phyloP scores from a whole-genome alignment of 192 early-diverging fungal genomes.

The Rhizoclosmatium sp. region DNA sequence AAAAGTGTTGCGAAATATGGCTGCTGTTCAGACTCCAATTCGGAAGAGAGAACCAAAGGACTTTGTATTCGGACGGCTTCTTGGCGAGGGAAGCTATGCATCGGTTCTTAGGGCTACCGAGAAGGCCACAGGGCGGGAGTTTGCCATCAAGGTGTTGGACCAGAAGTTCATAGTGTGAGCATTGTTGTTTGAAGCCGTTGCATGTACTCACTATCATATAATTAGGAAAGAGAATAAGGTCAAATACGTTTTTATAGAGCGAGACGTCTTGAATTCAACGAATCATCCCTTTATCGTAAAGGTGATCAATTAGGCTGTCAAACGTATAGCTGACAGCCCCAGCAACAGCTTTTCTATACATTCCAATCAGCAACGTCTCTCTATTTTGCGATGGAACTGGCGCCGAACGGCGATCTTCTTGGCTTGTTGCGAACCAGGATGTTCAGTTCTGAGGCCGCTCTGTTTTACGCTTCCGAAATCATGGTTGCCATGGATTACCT shows the following conservation, averaged over 20 bases:
- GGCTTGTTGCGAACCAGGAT: conserved; percentile 69
- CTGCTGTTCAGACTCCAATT: neutral
- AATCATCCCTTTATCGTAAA: conserved; percentile 91
- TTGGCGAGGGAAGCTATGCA: conserved; percentile 97
- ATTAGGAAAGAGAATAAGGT: conserved; percentile 96
- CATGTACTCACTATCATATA: neutral
- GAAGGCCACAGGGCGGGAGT: conserved; percentile 67
- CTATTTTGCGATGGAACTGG: conserved; percentile 93
- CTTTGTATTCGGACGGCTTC: conserved; percentile 81
- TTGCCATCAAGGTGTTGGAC: conserved; percentile 88
- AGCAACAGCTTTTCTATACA: conserved; percentile 80
- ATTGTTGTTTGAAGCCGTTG: neutral
- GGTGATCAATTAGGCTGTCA: neutral
- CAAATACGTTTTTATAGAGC: conserved; percentile 96
- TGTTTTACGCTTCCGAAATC: conserved; percentile 91
- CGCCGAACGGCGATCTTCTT: conserved; percentile 90
- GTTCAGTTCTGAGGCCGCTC: conserved; percentile 74
- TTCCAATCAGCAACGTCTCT: conserved; percentile 91
- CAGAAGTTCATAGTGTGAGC: conserved; percentile 53
- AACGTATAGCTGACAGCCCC: neutral
- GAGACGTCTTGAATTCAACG: conserved; percentile 84
- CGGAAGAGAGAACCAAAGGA: conserved; percentile 81
- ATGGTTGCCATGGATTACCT: conserved; percentile 87
- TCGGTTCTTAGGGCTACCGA: conserved; percentile 88
- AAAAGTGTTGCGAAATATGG: no score